Evolutionary conservation across 164 flowering plant species (phyloP), one percentile per base, ranked within the genome.

Genomic region (Aristolochia californica): DNA sequence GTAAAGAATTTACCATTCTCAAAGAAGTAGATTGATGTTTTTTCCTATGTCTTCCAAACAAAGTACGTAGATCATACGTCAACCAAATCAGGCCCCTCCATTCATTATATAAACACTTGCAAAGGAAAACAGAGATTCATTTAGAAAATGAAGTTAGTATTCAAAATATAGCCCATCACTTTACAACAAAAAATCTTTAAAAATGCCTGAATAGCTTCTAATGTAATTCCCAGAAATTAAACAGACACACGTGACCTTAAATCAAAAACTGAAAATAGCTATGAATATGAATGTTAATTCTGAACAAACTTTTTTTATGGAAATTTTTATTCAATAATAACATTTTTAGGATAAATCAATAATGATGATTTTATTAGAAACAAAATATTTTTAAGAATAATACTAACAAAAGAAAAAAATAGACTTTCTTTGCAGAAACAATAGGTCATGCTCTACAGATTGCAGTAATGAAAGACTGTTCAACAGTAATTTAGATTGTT

Each of bases 81-180:
- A 84, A 83, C 62, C 85, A 80, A 49, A 82, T 69, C 25, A 81
- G 48, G 7, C 90, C 91, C 72, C 74, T 77, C 93, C 85, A 82
- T 52, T 77, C 87, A 67, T 81, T 78, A 75, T 83, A 87, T 56
- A 60, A 22, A 23, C 54, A 50, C 54, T 50, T 3, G 16, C 26
- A 50, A 24, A 1, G 7, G 0, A 50, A 9, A n/a, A 50, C 40
- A 34, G 10, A 34, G 10, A 34, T 34, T 34, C 40, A 3, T 34
- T 34, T 34, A 34, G 40, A 7, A 34, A 34, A 7, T 34, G 40
- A 34, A 34, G 10, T 34, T 7, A 9, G 40, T 28, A 28, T 28
- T 10, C 18, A 49, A 49, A 20, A 18, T 10, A 20, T 20, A n/a
- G 8, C 1, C 23, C 9, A 50, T 23, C 13, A 50, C 27, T 23